These are phyloP conservation scores for Stephania japonica DNA, from an alignment of 164 flowering plant species.

Conservation along the genomic window DNA sequence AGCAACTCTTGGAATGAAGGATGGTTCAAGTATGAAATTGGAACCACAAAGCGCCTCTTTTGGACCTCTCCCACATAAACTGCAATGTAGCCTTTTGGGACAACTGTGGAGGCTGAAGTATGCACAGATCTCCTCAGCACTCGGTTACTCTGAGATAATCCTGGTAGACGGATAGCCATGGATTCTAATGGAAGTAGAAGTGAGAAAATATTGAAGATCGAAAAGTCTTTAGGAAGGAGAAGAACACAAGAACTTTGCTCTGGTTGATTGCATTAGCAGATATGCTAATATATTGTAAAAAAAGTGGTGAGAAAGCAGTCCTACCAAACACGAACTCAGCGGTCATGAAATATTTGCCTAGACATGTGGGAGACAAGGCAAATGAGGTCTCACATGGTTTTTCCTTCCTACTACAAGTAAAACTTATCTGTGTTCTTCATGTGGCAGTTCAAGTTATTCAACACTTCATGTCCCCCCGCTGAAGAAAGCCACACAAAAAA, in stretches of 20 bases:
- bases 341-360: background rate
- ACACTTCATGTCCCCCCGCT: background rate
- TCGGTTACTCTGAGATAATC: background rate
- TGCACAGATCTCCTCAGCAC: background rate
- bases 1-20: conserved; percentile 8
- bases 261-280: background rate
- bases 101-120: background rate
- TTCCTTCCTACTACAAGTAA: background rate
- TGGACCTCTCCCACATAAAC: conserved; percentile 4
- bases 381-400: background rate
- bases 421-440: background rate
- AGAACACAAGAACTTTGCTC: background rate
- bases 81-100: conserved; percentile 7
- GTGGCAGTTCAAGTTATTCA: background rate
- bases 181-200: background rate
- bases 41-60: conserved; percentile 3
- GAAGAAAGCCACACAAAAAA: background rate
- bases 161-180: background rate
- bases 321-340: background rate
- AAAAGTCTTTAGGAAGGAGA: background rate
- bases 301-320: background rate
- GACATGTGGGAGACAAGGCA: background rate
- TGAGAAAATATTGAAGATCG: background rate
- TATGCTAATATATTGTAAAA: background rate
- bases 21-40: background rate